phyloP scores from a whole-genome alignment of 106 monocot genomes.

The Agapanthus africanus region DNA sequence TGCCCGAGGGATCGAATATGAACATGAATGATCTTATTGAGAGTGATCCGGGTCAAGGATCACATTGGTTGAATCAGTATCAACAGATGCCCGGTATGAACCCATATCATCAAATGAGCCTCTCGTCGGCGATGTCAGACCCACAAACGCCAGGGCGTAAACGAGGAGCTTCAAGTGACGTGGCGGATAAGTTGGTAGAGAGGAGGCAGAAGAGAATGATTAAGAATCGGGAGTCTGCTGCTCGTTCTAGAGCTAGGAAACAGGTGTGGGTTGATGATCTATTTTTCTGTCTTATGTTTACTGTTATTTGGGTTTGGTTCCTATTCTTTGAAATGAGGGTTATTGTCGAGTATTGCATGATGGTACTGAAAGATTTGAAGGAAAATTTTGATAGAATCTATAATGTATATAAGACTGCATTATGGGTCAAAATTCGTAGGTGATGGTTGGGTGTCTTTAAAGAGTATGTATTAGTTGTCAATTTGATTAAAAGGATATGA shows the following conservation, averaged over 20 bases:
- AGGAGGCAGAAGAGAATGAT: conserved; percentile 97
- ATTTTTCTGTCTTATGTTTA: too few relatives aligned
- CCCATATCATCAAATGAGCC: conserved; percentile 27
- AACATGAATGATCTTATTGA: neutral
- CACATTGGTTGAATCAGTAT: conserved; percentile 34
- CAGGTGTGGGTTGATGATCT: too few relatives aligned
- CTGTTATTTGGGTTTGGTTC: too few relatives aligned
- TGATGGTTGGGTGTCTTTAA: too few relatives aligned
- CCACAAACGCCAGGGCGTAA: conserved; percentile 44
- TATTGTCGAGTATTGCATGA: too few relatives aligned
- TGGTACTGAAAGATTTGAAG: too few relatives aligned
- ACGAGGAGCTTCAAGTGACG: conserved; percentile 30
- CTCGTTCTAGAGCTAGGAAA: conserved; percentile 94
- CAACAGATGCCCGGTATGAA: conserved; percentile 29
- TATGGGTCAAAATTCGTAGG: too few relatives aligned
- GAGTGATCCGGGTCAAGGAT: neutral
- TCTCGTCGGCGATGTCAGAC: conserved; percentile 19
- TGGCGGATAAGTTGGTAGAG: conserved; percentile 58
- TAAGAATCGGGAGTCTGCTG: conserved; percentile 93
- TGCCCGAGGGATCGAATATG: conserved; percentile 15
- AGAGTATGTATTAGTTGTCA: too few relatives aligned
- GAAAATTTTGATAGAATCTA: too few relatives aligned
- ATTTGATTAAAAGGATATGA: too few relatives aligned
- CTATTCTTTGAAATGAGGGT: too few relatives aligned
- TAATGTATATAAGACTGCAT: too few relatives aligned